Evolutionary conservation across 306 rosid genomes (phyloP).

Genomic region (Pyrus pyrifolia): DNA sequence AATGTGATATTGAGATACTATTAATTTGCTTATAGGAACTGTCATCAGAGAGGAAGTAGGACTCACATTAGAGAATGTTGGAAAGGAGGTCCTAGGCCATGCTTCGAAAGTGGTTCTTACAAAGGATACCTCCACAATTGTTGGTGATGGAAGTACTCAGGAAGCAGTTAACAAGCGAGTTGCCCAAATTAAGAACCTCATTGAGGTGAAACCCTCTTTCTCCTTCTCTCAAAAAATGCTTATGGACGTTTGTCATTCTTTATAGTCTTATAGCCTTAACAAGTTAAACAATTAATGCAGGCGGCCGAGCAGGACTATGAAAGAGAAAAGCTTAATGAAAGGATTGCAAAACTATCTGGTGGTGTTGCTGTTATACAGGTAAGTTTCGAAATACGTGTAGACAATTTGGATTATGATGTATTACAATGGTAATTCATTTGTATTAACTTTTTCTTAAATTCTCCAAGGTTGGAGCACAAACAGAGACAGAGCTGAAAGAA

Average conservation of each 20-base stretch:
- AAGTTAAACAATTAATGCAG: slow-evolving; percentile 26
- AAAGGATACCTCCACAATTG: slow-evolving; percentile 81
- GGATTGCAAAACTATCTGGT: slow-evolving; percentile 93
- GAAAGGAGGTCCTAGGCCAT: slow-evolving; percentile 80
- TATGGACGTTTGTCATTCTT: background rate
- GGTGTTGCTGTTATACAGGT: slow-evolving; percentile 99
- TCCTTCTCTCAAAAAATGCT: background rate
- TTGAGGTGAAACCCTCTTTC: slow-evolving; percentile 50
- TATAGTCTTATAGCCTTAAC: background rate
- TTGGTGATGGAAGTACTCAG: slow-evolving; percentile 97
- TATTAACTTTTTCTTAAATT: background rate
- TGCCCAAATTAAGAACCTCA: slow-evolving; percentile 74
- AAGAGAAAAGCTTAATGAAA: slow-evolving; percentile 79
- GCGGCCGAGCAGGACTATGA: slow-evolving; percentile 96
- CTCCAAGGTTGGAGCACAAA: slow-evolving; percentile 93
- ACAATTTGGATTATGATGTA: background rate
- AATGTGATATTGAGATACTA: background rate
- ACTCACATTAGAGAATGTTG: slow-evolving; percentile 83
- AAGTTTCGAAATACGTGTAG: background rate
- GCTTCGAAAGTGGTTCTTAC: slow-evolving; percentile 98
- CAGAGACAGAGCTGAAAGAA: slow-evolving; percentile 98
- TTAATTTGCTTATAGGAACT: slow-evolving; percentile 49
- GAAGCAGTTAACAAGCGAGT: slow-evolving; percentile 92
- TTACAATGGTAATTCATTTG: background rate
- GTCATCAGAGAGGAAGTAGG: slow-evolving; percentile 97